Base-by-base conservation (phyloP, 805 yeast genomes). In the Ogataea pini region DNA sequence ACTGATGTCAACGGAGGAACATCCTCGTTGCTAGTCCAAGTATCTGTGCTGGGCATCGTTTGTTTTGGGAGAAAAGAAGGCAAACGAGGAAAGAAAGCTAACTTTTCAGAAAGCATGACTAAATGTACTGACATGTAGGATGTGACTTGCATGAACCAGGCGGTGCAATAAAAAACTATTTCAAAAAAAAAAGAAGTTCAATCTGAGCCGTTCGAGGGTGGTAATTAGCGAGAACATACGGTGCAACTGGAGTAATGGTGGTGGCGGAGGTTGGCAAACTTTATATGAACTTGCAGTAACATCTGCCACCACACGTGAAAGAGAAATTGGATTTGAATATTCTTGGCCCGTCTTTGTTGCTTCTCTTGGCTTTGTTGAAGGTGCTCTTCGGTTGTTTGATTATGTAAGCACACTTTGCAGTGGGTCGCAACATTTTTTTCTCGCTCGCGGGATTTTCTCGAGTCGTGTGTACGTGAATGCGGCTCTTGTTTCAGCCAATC, bases 81-180 rank as follows among this genome's bases (percentile, higher is more conserved):
- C 5, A 17, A 18, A 18, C 3, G 22, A 19, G 24, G 37, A 17
- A 14, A 32, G 20, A 32, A 8, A 22, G 5, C 25, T 6, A 8
- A 22, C n/a, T n/a, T n/a, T n/a, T n/a, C n/a, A n/a, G n/a, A 14
- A n/a, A 13, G 17, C 9, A 32, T 17, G 20, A 17, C 20, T 32
- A 18, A 17, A 34, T 12, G 28, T 36, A 18, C 28, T 36, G 29
- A 36, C 18, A 20, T 20, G 29, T 20, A 18, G 28, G 40, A 22
- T 36, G 17, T 34, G n/a, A 34, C 34, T 31, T 31, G 34, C 34
- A 31, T 31, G 34, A 36, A 28, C 18, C 40, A 10, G 42, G 42
- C 40, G 19, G 40, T 36, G 40, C 29, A 28, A 6, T 8, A 22
- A 22, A 28, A 13, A 7, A 31, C 17, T 31, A 16, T 12, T 31